A percentile compares a stretch with the other conserved stretches of the same genome.
phyloP scores from a whole-genome alignment of 257 asterid species.

The Jaltomata sinuosa region DNA sequence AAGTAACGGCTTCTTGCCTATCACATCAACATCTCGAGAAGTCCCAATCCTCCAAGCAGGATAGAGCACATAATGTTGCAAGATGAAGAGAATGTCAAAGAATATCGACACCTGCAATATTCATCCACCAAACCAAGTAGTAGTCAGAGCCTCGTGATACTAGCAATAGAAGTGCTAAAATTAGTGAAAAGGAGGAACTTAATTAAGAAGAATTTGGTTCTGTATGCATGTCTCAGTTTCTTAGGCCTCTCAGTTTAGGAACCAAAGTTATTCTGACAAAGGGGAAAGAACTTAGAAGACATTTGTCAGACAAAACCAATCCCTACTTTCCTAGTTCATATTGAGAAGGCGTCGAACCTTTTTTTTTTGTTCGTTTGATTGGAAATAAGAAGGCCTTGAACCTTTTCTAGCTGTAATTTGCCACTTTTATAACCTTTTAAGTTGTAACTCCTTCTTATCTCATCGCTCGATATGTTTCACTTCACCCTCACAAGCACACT shows the following conservation, averaged over 20 bases:
- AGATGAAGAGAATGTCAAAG: slow-evolving; percentile 73
- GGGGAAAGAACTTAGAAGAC: background rate
- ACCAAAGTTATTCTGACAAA: background rate
- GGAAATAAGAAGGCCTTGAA: background rate
- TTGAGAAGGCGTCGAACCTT: background rate
- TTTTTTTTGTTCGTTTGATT: too few relatives aligned
- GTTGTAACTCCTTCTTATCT: background rate
- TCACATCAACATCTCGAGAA: slow-evolving; percentile 27
- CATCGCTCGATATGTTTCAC: background rate
- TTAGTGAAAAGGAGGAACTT: background rate
- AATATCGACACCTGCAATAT: slow-evolving; percentile 53
- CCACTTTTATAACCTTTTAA: background rate
- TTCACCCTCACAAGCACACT: background rate
- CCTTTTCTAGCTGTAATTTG: background rate
- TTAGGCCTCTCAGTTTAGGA: background rate
- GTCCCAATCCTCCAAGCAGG: slow-evolving; percentile 20
- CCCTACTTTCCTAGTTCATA: background rate
- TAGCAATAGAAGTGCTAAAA: background rate
- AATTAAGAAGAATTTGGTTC: background rate
- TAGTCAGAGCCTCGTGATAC: background rate
- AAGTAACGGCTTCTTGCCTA: slow-evolving; percentile 52
- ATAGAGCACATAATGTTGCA: slow-evolving; percentile 79
- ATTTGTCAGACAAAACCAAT: background rate
- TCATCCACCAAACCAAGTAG: background rate
- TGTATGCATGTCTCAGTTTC: background rate